Conservation (phyloP, 2,329 filamentous ascomycete species). For the Drechmeria coniospora region DNA sequence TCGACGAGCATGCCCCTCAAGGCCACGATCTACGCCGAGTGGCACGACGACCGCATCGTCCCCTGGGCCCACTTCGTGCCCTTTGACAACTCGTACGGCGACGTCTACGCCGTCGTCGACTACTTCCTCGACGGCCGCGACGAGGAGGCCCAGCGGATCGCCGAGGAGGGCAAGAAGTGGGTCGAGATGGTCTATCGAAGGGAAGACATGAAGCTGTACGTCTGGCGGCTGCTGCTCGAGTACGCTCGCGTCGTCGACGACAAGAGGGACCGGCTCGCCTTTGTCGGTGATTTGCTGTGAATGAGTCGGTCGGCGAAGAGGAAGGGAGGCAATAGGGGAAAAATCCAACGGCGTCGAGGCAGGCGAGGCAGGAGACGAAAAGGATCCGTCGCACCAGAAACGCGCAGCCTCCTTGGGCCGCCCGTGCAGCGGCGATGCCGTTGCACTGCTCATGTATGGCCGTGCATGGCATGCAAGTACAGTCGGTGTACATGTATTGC, state of each 20-base stretch:
- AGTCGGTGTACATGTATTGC: no score
- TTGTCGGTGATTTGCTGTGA: conserved; percentile 12
- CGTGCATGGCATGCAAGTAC: no score
- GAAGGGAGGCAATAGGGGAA: no score
- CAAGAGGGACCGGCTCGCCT: conserved; percentile 14
- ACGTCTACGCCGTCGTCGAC: conserved; percentile 39
- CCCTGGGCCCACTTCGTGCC: conserved; percentile 50
- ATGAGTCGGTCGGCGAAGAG: background rate
- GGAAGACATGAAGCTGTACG: conserved; percentile 42
- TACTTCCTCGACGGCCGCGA: conserved; percentile 30
- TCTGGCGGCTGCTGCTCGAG: conserved; percentile 32
- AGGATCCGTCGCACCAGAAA: no score
- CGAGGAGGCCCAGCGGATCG: conserved; percentile 29
- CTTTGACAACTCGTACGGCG: conserved; percentile 41
- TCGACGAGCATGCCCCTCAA: conserved; percentile 43
- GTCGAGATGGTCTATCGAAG: conserved; percentile 33
- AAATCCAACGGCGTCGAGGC: no score
- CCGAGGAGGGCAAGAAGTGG: conserved; percentile 34
- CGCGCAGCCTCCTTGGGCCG: no score
- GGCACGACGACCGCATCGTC: conserved; percentile 45
- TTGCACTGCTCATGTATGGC: no score
- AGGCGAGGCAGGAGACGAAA: no score
- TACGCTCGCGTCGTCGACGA: conserved; percentile 23
- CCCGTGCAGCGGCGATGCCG: no score
- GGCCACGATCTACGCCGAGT: conserved; percentile 46